Evolutionary conservation across 2,329 filamentous ascomycete genomes (phyloP), one percentile per base, ranked within the genome.

Genomic region (Aaosphaeria arxii): DNA sequence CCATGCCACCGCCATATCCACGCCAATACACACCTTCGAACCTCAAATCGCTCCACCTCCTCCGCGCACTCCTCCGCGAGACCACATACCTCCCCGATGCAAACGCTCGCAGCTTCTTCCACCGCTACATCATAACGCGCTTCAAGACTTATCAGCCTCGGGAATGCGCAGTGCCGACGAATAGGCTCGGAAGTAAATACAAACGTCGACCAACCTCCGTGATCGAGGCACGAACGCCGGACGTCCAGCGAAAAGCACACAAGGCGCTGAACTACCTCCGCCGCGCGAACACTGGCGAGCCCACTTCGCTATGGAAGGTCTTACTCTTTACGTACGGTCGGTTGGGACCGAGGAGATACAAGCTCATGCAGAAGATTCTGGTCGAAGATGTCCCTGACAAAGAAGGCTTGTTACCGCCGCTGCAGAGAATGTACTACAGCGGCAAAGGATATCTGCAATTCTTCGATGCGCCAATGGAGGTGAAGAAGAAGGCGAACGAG

Each of bases 21-120:
- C 40, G 50, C 45, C 45, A 48, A 42, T 49, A 52, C 45, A 43
- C 56, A 45, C 45, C 53, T 24, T 61, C 58, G 28, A 45, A 46
- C 7, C 52, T 55, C 48, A 56, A 56, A 45, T 57, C 71, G 29
- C 57, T 72, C 29, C 76, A 79, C 58, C 66, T 83, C 41, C 72
- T 82, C 53, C 79, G 83, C 43, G 72, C 76, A 28, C 72, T 83
- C 7, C 75, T 85, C 36, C 78, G 83, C 50, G 78, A 85, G 69
- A 75, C 74, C 52, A 76, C 77, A 47, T 85, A 85, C 57, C 76
- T 86, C 36, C 82, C 83, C 30, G 82, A 85, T 58, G 72, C 77
- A 1, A 66, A 73, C 49, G 79, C 81, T 36, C 75, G 77, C 53
- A 46, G 55, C 31, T 80, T 78, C 66, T 71, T 81, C 63, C 71